Conservation (phyloP, 768 basidiomycete genomes). For the Suillus spraguei region DNA sequence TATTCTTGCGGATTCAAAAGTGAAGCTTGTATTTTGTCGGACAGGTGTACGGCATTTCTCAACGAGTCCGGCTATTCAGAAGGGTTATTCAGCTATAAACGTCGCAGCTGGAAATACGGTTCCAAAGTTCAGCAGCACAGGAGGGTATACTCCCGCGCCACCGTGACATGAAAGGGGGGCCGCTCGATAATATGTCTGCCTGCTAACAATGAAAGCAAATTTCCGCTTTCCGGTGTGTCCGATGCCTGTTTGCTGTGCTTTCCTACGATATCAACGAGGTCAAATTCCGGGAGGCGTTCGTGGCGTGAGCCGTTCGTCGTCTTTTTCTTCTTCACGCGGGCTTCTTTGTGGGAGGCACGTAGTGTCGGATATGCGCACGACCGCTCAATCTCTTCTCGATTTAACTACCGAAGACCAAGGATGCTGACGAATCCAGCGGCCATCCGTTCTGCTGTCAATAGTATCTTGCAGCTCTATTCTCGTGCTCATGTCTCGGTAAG, state of each 20-base stretch:
- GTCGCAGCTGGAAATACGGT: conserved; percentile 16
- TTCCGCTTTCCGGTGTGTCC: conserved; percentile 34
- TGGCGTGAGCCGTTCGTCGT: conserved; percentile 31
- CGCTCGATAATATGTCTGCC: conserved; percentile 50
- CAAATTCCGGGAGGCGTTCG: conserved; percentile 75
- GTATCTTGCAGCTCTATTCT: conserved; percentile 64
- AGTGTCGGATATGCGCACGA: conserved; percentile 42
- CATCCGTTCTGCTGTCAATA: conserved; percentile 59
- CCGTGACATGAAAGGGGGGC: conserved; percentile 74
- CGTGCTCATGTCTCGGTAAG: conserved; percentile 66
- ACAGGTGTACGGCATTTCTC: not conserved
- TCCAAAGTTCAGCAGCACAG: conserved; percentile 44
- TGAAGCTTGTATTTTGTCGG: not conserved
- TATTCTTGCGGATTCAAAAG: not conserved
- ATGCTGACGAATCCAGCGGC: conserved; percentile 58
- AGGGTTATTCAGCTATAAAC: not conserved
- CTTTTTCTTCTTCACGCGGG: conserved; percentile 36
- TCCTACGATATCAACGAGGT: conserved; percentile 53
- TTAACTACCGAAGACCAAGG: conserved; percentile 56
- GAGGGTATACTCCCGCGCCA: conserved; percentile 69
- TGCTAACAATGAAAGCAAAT: conserved; percentile 46
- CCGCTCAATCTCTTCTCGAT: conserved; percentile 54
- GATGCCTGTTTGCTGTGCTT: conserved; percentile 37
- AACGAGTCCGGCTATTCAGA: not conserved
- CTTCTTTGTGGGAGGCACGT: conserved; percentile 40